phyloP scores from a whole-genome alignment of 495 filamentous ascomycete species.

The Daldinia childiae region DNA sequence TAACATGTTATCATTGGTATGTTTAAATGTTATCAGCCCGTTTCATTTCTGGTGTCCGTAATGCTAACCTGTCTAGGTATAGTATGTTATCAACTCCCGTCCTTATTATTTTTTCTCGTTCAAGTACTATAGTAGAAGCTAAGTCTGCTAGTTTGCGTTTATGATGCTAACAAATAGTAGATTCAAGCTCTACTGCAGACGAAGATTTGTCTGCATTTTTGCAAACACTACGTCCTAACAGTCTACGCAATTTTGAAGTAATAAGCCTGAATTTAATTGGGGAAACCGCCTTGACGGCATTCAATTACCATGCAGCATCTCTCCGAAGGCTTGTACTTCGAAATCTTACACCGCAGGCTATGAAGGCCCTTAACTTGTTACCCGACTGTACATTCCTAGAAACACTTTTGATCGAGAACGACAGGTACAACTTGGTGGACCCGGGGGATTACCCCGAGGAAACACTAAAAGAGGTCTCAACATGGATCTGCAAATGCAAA shows the following conservation, averaged over 20 bases:
- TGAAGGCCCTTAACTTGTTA: conserved; percentile 60
- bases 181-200: conserved; percentile 56
- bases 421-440: conserved; percentile 41
- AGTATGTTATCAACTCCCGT: conserved; percentile 13
- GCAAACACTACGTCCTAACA: conserved; percentile 62
- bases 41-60: background rate
- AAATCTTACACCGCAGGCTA: conserved; percentile 57
- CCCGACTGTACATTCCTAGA: conserved; percentile 62
- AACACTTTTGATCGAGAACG: conserved; percentile 60
- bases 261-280: conserved; percentile 62
- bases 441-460: conserved; percentile 59
- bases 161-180: conserved; percentile 16
- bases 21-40: background rate
- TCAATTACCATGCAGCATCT: conserved; percentile 66
- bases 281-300: conserved; percentile 63
- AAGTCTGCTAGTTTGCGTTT: background rate
- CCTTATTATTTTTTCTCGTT: background rate
- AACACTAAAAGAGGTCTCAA: conserved; percentile 60
- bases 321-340: conserved; percentile 65
- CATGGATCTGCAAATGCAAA: conserved; percentile 66
- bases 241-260: conserved; percentile 67
- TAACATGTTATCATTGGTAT: conserved; percentile 62
- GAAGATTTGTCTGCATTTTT: conserved; percentile 68
- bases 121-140: background rate
- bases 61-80: conserved; percentile 15